A percentile compares a stretch with the other conserved stretches of the same genome.
Evolutionary conservation across 2,329 filamentous ascomycete species (phyloP).

Genomic region (Aspergillus pseudoviridinutans): DNA sequence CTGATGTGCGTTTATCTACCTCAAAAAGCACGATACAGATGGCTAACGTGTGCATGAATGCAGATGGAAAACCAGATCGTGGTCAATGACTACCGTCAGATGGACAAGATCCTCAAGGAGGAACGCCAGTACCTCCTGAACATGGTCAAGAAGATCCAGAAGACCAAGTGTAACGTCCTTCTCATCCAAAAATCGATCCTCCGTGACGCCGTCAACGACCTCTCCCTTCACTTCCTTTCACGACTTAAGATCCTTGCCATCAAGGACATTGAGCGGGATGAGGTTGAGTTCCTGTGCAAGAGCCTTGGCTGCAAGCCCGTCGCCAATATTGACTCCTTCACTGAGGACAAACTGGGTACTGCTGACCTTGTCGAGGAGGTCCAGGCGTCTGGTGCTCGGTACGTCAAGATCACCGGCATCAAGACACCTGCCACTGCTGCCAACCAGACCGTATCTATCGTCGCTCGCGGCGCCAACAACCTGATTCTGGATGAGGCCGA

Average conservation of each 20-base stretch:
- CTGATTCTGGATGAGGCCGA: conserved; percentile 96
- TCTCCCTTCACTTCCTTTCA: conserved; percentile 94
- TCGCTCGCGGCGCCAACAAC: conserved; percentile 89
- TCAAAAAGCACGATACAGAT: not conserved
- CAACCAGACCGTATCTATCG: conserved; percentile 84
- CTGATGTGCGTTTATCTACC: conserved; percentile 62
- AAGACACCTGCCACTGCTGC: conserved; percentile 59
- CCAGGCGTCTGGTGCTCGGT: conserved; percentile 78
- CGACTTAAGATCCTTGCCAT: conserved; percentile 93
- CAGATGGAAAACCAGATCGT: conserved; percentile 99
- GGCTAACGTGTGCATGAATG: conserved; percentile 14
- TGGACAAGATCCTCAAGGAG: conserved; percentile 99
- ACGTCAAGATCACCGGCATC: conserved; percentile 92
- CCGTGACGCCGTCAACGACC: conserved; percentile 93
- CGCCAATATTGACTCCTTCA: conserved; percentile 96
- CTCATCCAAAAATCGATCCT: conserved; percentile 98
- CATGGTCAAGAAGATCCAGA: conserved; percentile 99
- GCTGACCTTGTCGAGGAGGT: conserved; percentile 94
- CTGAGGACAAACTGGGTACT: conserved; percentile 92
- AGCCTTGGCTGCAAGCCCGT: conserved; percentile 98
- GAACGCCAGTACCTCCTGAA: conserved; percentile 97
- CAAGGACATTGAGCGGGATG: conserved; percentile 97
- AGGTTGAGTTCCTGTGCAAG: conserved; percentile 99
- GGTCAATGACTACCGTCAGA: conserved; percentile 98
- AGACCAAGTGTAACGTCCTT: conserved; percentile 98